These are phyloP conservation scores for Physcomitrium patens DNA, from an alignment of 225 moss, liverwort and hornwort genomes.

Conservation along the genomic window DNA sequence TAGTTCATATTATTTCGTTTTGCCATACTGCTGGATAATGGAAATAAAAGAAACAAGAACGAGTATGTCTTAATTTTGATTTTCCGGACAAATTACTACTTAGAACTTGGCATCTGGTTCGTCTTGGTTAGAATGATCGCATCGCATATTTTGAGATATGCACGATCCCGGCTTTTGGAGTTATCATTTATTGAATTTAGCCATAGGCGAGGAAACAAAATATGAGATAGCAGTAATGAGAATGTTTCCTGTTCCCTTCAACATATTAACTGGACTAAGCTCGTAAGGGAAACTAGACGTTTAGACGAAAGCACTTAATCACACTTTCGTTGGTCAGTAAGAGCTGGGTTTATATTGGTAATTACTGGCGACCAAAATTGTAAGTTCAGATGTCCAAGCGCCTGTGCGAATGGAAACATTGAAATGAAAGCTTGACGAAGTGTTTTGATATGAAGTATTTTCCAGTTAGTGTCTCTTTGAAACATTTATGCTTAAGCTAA, in stretches of 20 bases:
- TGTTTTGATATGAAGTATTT: background rate
- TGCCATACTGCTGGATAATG: conserved; percentile 2
- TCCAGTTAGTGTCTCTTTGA: background rate
- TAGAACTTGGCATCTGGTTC: conserved; percentile 9
- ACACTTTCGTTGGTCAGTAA: conserved; percentile 7
- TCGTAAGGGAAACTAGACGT: conserved; percentile 16
- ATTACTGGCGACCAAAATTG: background rate
- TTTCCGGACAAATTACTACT: conserved; percentile 10
- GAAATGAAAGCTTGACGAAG: background rate
- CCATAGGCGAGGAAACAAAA: background rate
- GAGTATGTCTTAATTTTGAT: background rate
- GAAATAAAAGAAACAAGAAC: background rate
- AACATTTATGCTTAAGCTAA: background rate
- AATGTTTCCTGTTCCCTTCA: no score
- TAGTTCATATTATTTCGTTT: conserved; percentile 29
- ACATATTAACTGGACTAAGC: background rate
- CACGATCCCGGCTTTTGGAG: background rate
- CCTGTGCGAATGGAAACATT: conserved; percentile 20
- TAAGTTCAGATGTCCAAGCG: background rate
- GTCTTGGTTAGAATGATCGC: conserved; percentile 4
- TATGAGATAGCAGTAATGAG: background rate
- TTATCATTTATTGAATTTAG: background rate
- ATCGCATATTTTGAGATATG: conserved; percentile 8
- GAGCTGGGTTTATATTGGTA: background rate
- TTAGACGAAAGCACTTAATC: background rate